Evolutionary conservation across 306 rosid genomes (phyloP), one percentile per base, ranked within the genome.

Genomic region (Quillaja saponaria): DNA sequence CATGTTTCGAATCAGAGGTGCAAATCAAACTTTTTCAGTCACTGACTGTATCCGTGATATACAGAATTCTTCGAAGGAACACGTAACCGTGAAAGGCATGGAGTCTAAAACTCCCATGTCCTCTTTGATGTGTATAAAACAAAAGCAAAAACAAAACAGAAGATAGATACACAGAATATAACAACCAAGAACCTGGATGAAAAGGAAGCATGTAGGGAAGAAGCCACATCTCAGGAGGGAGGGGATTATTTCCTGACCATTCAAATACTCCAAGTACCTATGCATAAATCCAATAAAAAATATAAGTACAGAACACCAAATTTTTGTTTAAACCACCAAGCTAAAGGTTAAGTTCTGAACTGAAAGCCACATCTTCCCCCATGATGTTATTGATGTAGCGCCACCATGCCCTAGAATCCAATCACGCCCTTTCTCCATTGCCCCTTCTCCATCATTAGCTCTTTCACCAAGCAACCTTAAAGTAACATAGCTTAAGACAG

Each of bases 331-430:
- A 46, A 25, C 64, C 61, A 74, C 51, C 67, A 49, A 20, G 55
- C 58, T 20, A 21, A n/a, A 58, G 75, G 61, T 42, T 61, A 19
- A 55, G 61, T 58, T 79, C 80, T 71, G 71, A 75, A 91, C 97
- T 67, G 97, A 80, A 80, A 91, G 87, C 97, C 95, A 91, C 91
- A 87, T 87, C 81, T 91, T 91, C 46, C 97, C 97, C 97, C 96
- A 91, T 0, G 95, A 91, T 10, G 97, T 84, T 39, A 84, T 85
- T 50, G 25, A 57, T 52, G 85, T 77, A 47, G 97, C 97, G 73
- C 95, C 84, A 34, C 97, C 97, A 54, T 85, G 97, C 41, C 57
- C 78, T 18, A 87, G 82, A 74, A 87, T 91, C 97, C 97, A 91
- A 13, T 59, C 80, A 13, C 80, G 83, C 4, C 69, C 96, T 61